Base-by-base conservation (phyloP, 352 stramenopile genomes). In the Peronospora belbahrii region DNA sequence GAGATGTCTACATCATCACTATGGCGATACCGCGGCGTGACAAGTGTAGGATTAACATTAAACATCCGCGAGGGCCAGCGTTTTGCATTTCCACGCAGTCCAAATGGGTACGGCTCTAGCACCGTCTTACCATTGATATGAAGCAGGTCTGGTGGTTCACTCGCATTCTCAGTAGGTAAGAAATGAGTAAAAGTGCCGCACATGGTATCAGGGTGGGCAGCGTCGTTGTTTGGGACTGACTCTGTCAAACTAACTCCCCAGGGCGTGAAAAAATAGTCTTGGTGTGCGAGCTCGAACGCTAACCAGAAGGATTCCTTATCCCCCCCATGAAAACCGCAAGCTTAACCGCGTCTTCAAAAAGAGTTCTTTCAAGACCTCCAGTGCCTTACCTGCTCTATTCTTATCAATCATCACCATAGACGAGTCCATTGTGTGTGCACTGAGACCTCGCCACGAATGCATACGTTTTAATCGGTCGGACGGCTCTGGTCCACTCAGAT, bases 291-390 rank as follows among this genome's bases (percentile, higher is more conserved):
- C 50, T 82, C 70, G 44, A 63, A 88, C 24, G 75, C 65, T n/a
- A 90, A 38, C 78, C 78, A 90, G 37, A 88, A 88, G 0, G 68
- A 41, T 33, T 90, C 78, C 42, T 88, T 87, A 58, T 86, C 75
- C 6, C 75, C 74, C 48, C 54, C 63, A 86, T 11, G 71, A 88
- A 33, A 81, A 85, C 43, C n/a, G n/a, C n/a, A n/a, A n/a, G n/a
- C n/a, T n/a, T n/a, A n/a, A n/a, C n/a, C n/a, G n/a, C n/a, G n/a
- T n/a, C n/a, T n/a, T n/a, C 53, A 43, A 86, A 85, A n/a, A 75
- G 74, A 40, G n/a, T n/a, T n/a, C n/a, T n/a, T n/a, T n/a, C n/a
- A n/a, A 44, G 30, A 88, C 66, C 1, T 77, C 65, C 46, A 84
- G 60, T 1, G 74, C 70, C 18, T 64, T 69, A 15, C 19, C 31